Evolutionary conservation across 2,329 filamentous ascomycete genomes (phyloP), one percentile per base, ranked within the genome.

Genomic region (Elsinoe batatas): DNA sequence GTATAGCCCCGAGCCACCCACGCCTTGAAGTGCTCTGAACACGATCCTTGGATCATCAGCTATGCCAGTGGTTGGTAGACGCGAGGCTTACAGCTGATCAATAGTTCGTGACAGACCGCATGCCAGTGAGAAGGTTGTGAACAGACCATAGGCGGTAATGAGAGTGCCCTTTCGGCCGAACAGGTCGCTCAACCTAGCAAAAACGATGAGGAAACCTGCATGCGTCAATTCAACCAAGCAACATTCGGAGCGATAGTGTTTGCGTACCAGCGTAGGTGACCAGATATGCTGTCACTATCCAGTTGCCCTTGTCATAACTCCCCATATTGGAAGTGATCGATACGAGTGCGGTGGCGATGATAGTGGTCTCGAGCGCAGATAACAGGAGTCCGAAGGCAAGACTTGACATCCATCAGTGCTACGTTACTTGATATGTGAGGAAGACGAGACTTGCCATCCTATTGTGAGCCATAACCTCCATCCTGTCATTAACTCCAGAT

Each of bases 151-250:
- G 11, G 53, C 49, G 1, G 49, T 37, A 4, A 58, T n/a, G 17
- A 56, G 17, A 17, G 46, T 40, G 17, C 36, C 18, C 20, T 58
- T 50, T 3, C 53, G 47, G 2, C 57, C 57, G 33, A 56, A 37
- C 2, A 58, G 44, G 36, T 58, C 57, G 26, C 53, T 56, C 17
- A 56, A 20, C 18, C 57, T 15, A 8, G 57, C 46, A 22, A 58
- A 56, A 15, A 58, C 56, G 17, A 58, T 50, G 40, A 56, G 54
- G 32, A 56, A 56, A 3, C 54, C 54, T 32, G 37, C 37, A 15
- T 42, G 5, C 3, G 37, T 42, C 37, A 42, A 26, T 26, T 6
- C 6, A 3, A 26, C 22, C 6, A 26, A 6, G 6, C 22, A 26
- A 6, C 22, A 6, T 3, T 26, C 3, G 22, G 22, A 6, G 22